These are phyloP conservation scores for Cytospora paraplurivora DNA, from an alignment of 2,329 filamentous ascomycete species.

Conservation along the genomic window DNA sequence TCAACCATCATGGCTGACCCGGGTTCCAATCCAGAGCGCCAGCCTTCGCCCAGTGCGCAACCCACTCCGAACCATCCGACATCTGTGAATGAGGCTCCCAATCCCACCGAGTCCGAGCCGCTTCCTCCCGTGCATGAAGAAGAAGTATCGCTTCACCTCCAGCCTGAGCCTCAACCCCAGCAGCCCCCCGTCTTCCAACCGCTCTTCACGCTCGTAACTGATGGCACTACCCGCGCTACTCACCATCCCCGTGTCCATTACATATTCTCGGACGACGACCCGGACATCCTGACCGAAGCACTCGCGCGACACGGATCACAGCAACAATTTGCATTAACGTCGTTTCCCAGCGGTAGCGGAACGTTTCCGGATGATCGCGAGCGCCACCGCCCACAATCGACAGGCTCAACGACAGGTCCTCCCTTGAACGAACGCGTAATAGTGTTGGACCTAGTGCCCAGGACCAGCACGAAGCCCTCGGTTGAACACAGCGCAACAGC, in stretches of 20 bases:
- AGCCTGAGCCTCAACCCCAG: conserved; percentile 22
- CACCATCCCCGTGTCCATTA: conserved; percentile 89
- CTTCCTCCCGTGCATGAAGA: not conserved
- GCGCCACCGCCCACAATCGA: conserved; percentile 21
- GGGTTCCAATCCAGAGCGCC: conserved; percentile 9
- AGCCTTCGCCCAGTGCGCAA: conserved; percentile 1
- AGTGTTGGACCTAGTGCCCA: conserved; percentile 56
- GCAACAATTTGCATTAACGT: conserved; percentile 23
- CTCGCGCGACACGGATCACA: conserved; percentile 49
- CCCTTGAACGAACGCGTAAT: conserved; percentile 48
- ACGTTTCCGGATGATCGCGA: conserved; percentile 35
- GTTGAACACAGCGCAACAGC: not conserved
- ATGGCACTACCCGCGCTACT: conserved; percentile 70
- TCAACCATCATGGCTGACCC: conserved; percentile 23
- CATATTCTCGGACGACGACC: conserved; percentile 90
- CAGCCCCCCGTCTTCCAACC: conserved; percentile 63
- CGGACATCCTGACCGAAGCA: conserved; percentile 71
- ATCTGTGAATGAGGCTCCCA: not conserved
- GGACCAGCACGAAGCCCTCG: not conserved
- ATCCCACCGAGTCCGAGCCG: conserved; percentile 7
- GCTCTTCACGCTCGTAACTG: conserved; percentile 84
- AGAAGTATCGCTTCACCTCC: conserved; percentile 27
- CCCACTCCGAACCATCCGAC: not conserved
- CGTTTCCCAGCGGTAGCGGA: conserved; percentile 35
- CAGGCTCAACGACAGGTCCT: not conserved